phyloP scores from a whole-genome alignment of 441 rosid species.

The Hypseocharis bilobata region DNA sequence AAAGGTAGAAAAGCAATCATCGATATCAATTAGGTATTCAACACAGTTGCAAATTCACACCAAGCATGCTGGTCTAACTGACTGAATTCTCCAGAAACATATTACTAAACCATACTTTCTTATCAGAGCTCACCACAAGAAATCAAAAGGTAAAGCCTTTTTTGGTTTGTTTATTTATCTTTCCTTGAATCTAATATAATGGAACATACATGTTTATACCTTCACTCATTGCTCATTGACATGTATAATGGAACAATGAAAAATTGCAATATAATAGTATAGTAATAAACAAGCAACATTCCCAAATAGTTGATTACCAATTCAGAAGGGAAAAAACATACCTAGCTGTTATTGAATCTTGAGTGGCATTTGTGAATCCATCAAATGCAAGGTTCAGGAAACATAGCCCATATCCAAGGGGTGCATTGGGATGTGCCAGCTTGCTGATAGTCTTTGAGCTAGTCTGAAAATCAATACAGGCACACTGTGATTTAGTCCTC shows the following conservation, averaged over 20 bases:
- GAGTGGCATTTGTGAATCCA: constrained; percentile 95
- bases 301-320: not conserved
- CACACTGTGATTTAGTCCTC: not conserved
- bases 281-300: not conserved
- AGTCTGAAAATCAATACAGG: constrained; percentile 39
- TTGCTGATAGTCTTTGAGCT: constrained; percentile 84
- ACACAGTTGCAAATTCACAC: not conserved
- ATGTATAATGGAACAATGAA: not conserved
- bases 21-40: not conserved
- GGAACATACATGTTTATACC: not conserved
- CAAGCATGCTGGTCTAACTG: not conserved
- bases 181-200: not conserved
- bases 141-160: not conserved
- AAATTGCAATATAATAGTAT: not conserved
- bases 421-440: constrained; percentile 89
- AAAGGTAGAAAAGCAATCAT: not conserved
- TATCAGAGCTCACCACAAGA: not conserved
- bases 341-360: constrained; percentile 75
- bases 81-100: not conserved
- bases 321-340: constrained; percentile 21
- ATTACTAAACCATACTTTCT: no score
- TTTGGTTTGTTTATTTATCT: not conserved
- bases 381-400: constrained; percentile 86
- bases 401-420: constrained; percentile 82
- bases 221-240: not conserved